Base-by-base conservation (phyloP, 164 flowering plant genomes). In the Aristolochia californica region DNA sequence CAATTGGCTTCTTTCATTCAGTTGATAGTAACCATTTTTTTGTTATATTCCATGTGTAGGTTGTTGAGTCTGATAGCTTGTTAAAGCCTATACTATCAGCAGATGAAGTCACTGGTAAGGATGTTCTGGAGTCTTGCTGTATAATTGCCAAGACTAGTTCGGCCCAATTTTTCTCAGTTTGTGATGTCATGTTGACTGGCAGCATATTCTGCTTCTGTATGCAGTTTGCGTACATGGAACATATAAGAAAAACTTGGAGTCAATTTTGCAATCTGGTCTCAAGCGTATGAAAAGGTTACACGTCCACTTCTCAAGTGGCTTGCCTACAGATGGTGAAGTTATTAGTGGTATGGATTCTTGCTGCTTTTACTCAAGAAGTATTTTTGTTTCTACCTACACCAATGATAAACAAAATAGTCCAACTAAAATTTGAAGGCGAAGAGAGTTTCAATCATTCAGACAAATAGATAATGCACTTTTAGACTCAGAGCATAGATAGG, bases 141-240 rank as follows among this genome's bases (percentile, higher is more conserved):
- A 15, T 61, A 43, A 28, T 13, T 56, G 13, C 16, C 9, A n/a
- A n/a, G n/a, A n/a, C n/a, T n/a, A n/a, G n/a, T n/a, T n/a, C n/a
- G n/a, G 54, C 7, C 23, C 17, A 5, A 13, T 20, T 51, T 11
- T 18, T 48, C 10, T 48, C n/a, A 12, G 52, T 11, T 18, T 12
- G 12, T 12, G 52, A 7, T 10, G 13, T 48, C 52, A 12, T 18
- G n/a, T 7, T 18, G 5, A 4, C 24, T 52, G 45, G 13, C 28
- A 26, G 16, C n/a, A 26, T 5, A 14, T 26, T 10, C 20, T 43
- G 17, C 10, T 45, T 45, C 23, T n/a, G 7, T 67, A 17, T 70
- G 71, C 78, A 93, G 97, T 89, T 9, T 93, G 96, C 70, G 87
- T 89, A 13, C 98, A 89, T 75, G 98, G 97, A 57, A 88, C 97